These are phyloP conservation scores for Ceratonia siliqua DNA, from an alignment of 306 rosid species.

Conservation along the genomic window DNA sequence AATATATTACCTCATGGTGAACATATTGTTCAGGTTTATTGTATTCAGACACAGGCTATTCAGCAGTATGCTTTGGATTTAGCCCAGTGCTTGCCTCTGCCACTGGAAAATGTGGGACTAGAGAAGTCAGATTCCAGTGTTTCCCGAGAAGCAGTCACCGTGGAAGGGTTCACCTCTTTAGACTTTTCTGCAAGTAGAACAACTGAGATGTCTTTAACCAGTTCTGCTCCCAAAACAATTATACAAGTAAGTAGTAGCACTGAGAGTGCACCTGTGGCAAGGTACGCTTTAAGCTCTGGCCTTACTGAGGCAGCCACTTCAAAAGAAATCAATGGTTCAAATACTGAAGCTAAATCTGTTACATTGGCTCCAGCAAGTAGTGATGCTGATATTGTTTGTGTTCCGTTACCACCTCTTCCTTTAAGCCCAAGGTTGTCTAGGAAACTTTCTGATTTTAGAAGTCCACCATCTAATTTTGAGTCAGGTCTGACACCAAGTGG, in stretches of 20 bases:
- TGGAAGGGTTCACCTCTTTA: constrained; percentile 56
- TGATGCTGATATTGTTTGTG: constrained; percentile 63
- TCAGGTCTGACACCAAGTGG: constrained; percentile 46
- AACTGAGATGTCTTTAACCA: constrained; percentile 43
- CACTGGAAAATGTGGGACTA: constrained; percentile 57
- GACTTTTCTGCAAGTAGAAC: constrained; percentile 54
- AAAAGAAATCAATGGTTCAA: constrained; percentile 48
- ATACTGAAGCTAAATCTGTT: constrained; percentile 57
- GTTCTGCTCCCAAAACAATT: constrained; percentile 57
- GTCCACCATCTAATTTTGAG: constrained; percentile 58
- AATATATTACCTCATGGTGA: constrained; percentile 72
- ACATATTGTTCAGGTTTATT: constrained; percentile 82
- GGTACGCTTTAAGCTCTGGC: constrained; percentile 60
- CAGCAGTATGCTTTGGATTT: constrained; percentile 94
- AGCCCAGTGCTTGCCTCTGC: constrained; percentile 90
- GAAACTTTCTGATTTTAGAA: constrained; percentile 80
- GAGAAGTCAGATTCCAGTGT: constrained; percentile 71
- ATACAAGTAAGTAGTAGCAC: constrained; percentile 48
- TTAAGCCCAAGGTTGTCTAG: constrained; percentile 85
- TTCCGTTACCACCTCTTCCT: constrained; percentile 76
- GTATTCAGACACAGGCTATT: constrained; percentile 95
- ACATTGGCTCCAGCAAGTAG: constrained; percentile 50
- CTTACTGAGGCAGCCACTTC: constrained; percentile 52
- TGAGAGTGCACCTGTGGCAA: constrained; percentile 47
- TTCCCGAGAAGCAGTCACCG: constrained; percentile 51